These are phyloP conservation scores for Acanthamoeba royreba DNA, from an alignment of 208 protist genomes.

Conservation along the genomic window DNA sequence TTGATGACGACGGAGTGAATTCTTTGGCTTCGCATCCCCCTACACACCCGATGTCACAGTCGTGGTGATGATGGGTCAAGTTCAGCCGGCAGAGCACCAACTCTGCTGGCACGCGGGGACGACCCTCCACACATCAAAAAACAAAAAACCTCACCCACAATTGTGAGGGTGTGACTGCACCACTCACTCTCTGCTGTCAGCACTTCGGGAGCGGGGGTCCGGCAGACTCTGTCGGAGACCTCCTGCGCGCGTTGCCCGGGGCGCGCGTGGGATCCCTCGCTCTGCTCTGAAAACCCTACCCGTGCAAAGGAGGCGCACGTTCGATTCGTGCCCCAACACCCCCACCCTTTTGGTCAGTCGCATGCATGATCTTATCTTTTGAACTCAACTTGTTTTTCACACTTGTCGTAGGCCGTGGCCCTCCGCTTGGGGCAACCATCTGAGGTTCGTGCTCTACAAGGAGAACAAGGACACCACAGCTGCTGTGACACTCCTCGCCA, in stretches of 20 bases:
- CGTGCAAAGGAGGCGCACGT: background rate
- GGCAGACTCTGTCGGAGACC: too few species aligned
- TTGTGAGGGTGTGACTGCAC: too few species aligned
- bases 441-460: slow-evolving; percentile 45
- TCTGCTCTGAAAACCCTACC: background rate
- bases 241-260: background rate
- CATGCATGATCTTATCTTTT: background rate
- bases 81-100: too few species aligned
- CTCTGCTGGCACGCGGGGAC: too few species aligned
- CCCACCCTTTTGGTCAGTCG: background rate
- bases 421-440: background rate
- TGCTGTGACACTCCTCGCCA: background rate
- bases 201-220: too few species aligned
- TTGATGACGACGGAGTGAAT: too few species aligned
- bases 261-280: background rate
- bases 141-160: too few species aligned
- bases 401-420: background rate
- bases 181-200: too few species aligned
- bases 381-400: background rate
- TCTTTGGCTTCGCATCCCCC: too few species aligned
- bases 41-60: too few species aligned
- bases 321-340: background rate
- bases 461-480: slow-evolving; percentile 47
- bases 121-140: too few species aligned
- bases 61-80: too few species aligned